Evolutionary conservation across 2,329 filamentous ascomycete species (phyloP).

Genomic region (Claviceps africana): DNA sequence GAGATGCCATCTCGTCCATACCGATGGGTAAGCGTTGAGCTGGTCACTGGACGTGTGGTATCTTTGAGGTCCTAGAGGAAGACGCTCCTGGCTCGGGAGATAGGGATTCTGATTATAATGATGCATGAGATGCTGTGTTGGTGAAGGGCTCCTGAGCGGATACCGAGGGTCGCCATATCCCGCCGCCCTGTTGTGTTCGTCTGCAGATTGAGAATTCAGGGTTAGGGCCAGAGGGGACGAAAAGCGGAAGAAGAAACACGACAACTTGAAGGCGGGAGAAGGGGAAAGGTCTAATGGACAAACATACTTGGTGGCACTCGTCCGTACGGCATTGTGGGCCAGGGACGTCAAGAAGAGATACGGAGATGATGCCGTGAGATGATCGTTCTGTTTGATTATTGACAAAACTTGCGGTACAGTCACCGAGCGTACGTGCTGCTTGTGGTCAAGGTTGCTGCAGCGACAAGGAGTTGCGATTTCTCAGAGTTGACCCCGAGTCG

Average conservation of each 20-base stretch:
- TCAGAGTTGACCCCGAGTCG: neutral
- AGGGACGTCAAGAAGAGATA: neutral
- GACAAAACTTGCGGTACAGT: neutral
- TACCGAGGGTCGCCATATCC: neutral
- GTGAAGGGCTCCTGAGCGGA: neutral
- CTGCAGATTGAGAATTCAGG: neutral
- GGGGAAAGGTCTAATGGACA: no score
- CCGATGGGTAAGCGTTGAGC: conserved; percentile 71
- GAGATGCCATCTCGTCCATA: conserved; percentile 19
- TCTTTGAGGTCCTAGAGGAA: conserved; percentile 21
- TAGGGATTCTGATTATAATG: conserved; percentile 3
- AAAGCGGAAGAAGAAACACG: neutral
- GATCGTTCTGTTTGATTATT: neutral
- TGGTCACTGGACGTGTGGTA: conserved; percentile 55
- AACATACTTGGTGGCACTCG: conserved; percentile 1
- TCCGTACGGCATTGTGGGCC: conserved; percentile 2
- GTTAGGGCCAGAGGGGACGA: neutral
- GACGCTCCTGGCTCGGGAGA: conserved; percentile 21
- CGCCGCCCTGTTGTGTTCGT: neutral
- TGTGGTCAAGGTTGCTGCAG: neutral
- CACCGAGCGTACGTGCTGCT: no score
- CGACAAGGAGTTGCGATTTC: neutral
- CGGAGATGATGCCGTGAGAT: neutral
- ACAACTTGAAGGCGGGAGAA: neutral
- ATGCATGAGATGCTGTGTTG: conserved; percentile 3